A percentile compares a stretch with the other conserved stretches of the same genome.
phyloP scores from a whole-genome alignment of 768 basidiomycete genomes.

The Leucocoprinus leucothites region DNA sequence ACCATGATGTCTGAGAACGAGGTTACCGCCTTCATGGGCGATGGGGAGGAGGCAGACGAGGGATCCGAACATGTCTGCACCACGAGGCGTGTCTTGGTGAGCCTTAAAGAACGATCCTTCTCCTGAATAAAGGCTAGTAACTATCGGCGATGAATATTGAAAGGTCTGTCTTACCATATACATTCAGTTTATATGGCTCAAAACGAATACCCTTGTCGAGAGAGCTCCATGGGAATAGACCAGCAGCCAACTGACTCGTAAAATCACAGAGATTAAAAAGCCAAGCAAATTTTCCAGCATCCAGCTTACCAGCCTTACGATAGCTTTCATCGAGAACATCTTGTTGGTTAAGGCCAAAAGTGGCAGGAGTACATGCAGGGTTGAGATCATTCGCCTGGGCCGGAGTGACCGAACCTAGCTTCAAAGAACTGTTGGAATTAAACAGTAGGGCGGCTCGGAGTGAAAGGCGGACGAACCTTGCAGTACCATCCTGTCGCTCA shows the following conservation, averaged over 20 bases:
- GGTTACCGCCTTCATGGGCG: conserved; percentile 38
- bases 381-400: conserved; percentile 22
- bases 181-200: conserved; percentile 44
- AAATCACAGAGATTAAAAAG: conserved; percentile 25
- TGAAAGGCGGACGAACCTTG: not conserved
- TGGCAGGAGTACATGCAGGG: conserved; percentile 34
- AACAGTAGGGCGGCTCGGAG: too few relatives aligned
- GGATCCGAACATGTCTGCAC: conserved; percentile 43
- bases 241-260: conserved; percentile 21
- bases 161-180: conserved; percentile 31
- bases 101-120: conserved; percentile 41
- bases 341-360: conserved; percentile 33
- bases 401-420: not conserved
- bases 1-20: conserved; percentile 27
- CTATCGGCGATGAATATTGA: not conserved
- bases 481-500: not conserved
- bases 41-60: conserved; percentile 45
- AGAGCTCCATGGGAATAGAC: conserved; percentile 19
- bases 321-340: conserved; percentile 43
- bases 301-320: conserved; percentile 44
- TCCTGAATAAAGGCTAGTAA: conserved; percentile 10
- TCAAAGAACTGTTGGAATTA: not conserved
- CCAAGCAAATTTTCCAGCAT: conserved; percentile 29
- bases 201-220: conserved; percentile 19
- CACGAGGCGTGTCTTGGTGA: conserved; percentile 44